Conservation (phyloP, 805 yeast species). For the Grigorovia jiainica region DNA sequence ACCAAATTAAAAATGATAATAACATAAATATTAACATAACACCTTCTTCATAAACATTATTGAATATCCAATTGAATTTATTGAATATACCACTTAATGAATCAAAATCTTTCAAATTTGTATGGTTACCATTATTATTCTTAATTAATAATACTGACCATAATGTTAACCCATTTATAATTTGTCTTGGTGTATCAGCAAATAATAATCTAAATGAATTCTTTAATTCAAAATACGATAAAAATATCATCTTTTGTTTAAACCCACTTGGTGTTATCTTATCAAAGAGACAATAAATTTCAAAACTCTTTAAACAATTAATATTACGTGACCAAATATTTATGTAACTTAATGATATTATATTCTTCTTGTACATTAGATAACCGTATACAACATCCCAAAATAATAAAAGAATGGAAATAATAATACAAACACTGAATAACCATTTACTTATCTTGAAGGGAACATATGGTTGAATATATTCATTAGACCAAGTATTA, state of each 20-base stretch:
- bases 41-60: constrained; percentile 53
- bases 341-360: constrained; percentile 62
- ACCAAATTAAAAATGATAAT: constrained; percentile 66
- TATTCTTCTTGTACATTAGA: constrained; percentile 46
- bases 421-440: constrained; percentile 72
- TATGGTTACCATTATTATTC: constrained; percentile 11
- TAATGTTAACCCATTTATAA: constrained; percentile 67
- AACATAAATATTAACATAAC: constrained; percentile 69
- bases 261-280: constrained; percentile 55
- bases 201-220: constrained; percentile 52
- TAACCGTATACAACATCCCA: constrained; percentile 53
- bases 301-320: constrained; percentile 50
- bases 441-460: constrained; percentile 54
- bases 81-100: constrained; percentile 26
- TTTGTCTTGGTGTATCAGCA: constrained; percentile 84
- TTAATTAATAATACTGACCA: constrained; percentile 37
- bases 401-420: constrained; percentile 49
- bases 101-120: constrained; percentile 21
- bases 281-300: constrained; percentile 63
- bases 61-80: constrained; percentile 50
- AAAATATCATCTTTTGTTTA: constrained; percentile 60
- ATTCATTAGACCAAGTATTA: constrained; percentile 54
- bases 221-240: constrained; percentile 55
- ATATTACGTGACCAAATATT: constrained; percentile 51
- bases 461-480: constrained; percentile 39